Evolutionary conservation across 164 flowering plant genomes (phyloP).

Genomic region (Vitis labrusca): DNA sequence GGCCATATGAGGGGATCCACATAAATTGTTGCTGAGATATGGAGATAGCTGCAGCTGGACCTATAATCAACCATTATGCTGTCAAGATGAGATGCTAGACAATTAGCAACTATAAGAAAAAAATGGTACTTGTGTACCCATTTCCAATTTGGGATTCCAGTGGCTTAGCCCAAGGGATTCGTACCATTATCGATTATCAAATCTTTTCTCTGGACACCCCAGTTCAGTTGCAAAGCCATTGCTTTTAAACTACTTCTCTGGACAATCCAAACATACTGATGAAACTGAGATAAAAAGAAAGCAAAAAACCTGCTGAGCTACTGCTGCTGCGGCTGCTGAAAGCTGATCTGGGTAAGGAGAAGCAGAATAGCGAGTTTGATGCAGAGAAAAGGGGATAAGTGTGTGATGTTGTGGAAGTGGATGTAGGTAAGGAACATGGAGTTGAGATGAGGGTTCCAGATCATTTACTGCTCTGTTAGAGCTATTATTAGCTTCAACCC

Average conservation of each 20-base stretch:
- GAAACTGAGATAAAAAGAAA: background rate
- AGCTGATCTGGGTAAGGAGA: conserved; percentile 32
- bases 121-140: background rate
- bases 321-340: conserved; percentile 28
- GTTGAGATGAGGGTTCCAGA: conserved; percentile 24
- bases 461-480: conserved; percentile 14
- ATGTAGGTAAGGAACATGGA: conserved; percentile 35
- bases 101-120: background rate
- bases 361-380: conserved; percentile 30
- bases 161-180: no score
- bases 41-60: conserved; percentile 41
- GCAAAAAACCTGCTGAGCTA: conserved; percentile 47
- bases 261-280: background rate
- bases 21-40: conserved; percentile 21
- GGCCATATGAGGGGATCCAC: conserved; percentile 15
- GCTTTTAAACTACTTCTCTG: background rate
- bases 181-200: background rate
- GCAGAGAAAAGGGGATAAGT: conserved; percentile 28
- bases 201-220: no score
- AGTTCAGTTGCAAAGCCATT: background rate
- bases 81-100: background rate
- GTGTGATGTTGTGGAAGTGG: conserved; percentile 38
- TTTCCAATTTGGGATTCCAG: no score
- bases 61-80: conserved; percentile 8
- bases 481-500: conserved; percentile 18